Evolutionary conservation across 305 asterid species (phyloP), one percentile per base, ranked within the genome.

Genomic region (Plantago rigida): DNA sequence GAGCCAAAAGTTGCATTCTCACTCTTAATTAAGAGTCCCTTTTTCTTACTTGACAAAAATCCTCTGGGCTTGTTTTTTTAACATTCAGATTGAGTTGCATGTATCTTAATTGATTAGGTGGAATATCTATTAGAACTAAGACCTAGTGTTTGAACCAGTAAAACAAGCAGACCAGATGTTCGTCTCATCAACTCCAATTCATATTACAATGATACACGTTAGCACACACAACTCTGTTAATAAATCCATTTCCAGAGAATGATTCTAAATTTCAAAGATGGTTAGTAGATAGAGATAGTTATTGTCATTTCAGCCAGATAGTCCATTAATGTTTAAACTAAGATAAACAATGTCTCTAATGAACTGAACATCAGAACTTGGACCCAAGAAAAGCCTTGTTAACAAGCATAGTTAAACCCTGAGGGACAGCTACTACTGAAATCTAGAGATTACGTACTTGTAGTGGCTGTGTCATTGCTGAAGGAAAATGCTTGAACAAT

Each of bases 401-500:
- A 69, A 61, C 66, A 54, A 60, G 52, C 68, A 62, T 46, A 47
- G 22, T 59, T 15, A 59, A 62, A 65, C 56, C 12, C 51, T 54
- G 42, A 44, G 5, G 28, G 19, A 9, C 24, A 19, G 12, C 44
- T n/a, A 41, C 65, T 59, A 65, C 47, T 59, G 62, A 63, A 55
- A 64, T 66, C 49, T 6, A 59, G 19, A 47, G 47, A 62, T 41
- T 29, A 77, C 99, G 62, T 86, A 92, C 99, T 64, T 81, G 80
- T 72, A 89, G 65, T 47, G 96, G 94, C 61, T 79, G 76, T 65
- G 78, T 71, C 83, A 80, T 69, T 65, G 78, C 79, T 55, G 99
- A 92, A 51, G 99, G 97, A 53, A 92, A 83, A 78, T 92, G 95
- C 86, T 86, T 92, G 87, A 83, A 92, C 51, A 89, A 80, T 81